A percentile compares a stretch with the other conserved stretches of the same genome.
phyloP scores from a whole-genome alignment of 2,329 filamentous ascomycete species.

The Colletotrichum lindemuthianum region DNA sequence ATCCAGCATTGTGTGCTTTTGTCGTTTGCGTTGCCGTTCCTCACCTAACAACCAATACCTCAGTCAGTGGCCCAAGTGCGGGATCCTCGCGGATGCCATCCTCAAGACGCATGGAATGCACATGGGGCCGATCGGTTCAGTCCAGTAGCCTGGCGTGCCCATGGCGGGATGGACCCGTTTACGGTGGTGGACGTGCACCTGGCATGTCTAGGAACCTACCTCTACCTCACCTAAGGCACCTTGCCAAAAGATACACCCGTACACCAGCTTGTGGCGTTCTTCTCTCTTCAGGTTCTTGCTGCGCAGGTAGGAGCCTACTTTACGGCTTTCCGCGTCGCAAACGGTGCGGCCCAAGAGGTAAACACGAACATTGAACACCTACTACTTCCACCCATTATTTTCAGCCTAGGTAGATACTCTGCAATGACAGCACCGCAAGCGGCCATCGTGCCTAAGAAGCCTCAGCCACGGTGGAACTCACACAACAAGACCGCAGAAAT shows the following conservation, averaged over 20 bases:
- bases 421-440: constrained; percentile 23
- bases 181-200: constrained; percentile 4
- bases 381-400: too few species aligned
- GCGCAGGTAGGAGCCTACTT: too few species aligned
- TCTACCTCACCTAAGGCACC: too few species aligned
- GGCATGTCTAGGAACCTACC: too few species aligned
- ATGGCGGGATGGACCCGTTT: constrained; percentile 28
- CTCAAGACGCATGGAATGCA: constrained; percentile 28
- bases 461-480: not conserved
- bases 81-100: constrained; percentile 9
- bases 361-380: not conserved
- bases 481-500: too few species aligned
- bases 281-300: too few species aligned
- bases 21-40: too few species aligned
- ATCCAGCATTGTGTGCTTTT: too few species aligned
- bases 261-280: too few species aligned
- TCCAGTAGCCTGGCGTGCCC: constrained; percentile 22
- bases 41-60: too few species aligned
- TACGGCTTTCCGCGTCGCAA: constrained; percentile 8
- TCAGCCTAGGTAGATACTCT: too few species aligned
- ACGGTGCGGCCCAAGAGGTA: constrained; percentile 29
- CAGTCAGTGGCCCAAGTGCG: not conserved
- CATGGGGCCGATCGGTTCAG: constrained; percentile 22
- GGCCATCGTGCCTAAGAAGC: constrained; percentile 6
- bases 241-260: too few species aligned